These are phyloP conservation scores for Penicillium canescens DNA, from an alignment of 495 filamentous ascomycete genomes.

Conservation along the genomic window DNA sequence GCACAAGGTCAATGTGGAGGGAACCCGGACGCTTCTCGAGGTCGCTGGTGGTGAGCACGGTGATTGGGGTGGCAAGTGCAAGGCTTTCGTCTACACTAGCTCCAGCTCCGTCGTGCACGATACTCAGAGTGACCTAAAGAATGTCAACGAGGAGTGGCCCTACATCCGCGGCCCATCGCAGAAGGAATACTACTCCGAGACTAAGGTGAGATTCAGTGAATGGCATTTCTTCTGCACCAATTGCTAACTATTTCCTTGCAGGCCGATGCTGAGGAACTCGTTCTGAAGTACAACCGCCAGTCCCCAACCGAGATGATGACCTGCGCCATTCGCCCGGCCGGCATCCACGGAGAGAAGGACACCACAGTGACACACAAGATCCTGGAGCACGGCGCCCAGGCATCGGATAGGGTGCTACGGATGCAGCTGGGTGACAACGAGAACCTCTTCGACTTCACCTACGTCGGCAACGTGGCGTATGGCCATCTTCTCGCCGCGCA, in stretches of 20 bases:
- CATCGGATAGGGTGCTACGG: slow-evolving; percentile 60
- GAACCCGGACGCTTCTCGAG: slow-evolving; percentile 76
- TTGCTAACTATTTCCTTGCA: slow-evolving; percentile 29
- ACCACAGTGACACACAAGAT: slow-evolving; percentile 64
- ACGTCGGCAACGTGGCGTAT: slow-evolving; percentile 54
- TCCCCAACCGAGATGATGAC: slow-evolving; percentile 68
- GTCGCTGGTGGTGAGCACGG: slow-evolving; percentile 64
- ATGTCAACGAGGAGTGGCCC: slow-evolving; percentile 87
- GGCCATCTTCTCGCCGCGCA: slow-evolving; percentile 55
- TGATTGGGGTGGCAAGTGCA: slow-evolving; percentile 65
- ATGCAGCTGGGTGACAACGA: slow-evolving; percentile 87
- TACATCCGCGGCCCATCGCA: slow-evolving; percentile 68
- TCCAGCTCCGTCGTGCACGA: slow-evolving; percentile 87
- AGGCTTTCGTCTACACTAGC: slow-evolving; percentile 93
- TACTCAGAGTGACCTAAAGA: slow-evolving; percentile 75
- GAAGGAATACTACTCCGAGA: slow-evolving; percentile 89
- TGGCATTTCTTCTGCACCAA: background rate
- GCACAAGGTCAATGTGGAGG: slow-evolving; percentile 87
- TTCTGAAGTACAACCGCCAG: slow-evolving; percentile 81
- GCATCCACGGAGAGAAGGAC: slow-evolving; percentile 91
- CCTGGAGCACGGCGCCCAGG: slow-evolving; percentile 41
- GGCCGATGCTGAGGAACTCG: slow-evolving; percentile 84
- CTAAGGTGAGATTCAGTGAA: slow-evolving; percentile 57
- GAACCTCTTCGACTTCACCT: slow-evolving; percentile 67
- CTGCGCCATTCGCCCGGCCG: slow-evolving; percentile 78